Conservation (phyloP, 2,329 filamentous ascomycete species). For the Verticillium albo-atrum region DNA sequence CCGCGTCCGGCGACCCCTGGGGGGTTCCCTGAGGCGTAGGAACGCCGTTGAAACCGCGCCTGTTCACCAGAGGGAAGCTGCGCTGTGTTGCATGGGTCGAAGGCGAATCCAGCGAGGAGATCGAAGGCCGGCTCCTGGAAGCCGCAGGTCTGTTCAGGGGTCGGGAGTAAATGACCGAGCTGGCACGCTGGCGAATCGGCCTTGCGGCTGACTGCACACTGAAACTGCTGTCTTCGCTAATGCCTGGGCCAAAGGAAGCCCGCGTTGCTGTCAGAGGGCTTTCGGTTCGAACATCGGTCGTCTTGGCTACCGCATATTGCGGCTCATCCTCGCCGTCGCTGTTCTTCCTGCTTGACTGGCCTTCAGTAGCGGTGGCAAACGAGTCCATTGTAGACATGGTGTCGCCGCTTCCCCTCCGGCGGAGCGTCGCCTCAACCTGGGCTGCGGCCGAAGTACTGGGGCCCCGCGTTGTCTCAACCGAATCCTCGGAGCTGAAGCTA, state of each 20-base stretch:
- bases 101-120: constrained; percentile 52
- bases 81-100: constrained; percentile 57
- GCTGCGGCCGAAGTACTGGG: constrained; percentile 23
- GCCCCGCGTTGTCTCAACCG: constrained; percentile 57
- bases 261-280: constrained; percentile 11
- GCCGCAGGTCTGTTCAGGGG: constrained; percentile 35
- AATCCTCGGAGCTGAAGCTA: constrained; percentile 56
- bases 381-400: constrained; percentile 48
- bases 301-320: constrained; percentile 1
- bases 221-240: constrained; percentile 17
- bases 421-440: constrained; percentile 9
- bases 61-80: constrained; percentile 59
- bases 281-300: constrained; percentile 6
- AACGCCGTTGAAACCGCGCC: constrained; percentile 37
- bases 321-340: constrained; percentile 14
- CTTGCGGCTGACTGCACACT: constrained; percentile 7
- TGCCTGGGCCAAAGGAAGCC: constrained; percentile 16
- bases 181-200: constrained; percentile 14
- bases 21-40: constrained; percentile 32
- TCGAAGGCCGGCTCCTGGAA: constrained; percentile 48
- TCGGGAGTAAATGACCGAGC: constrained; percentile 33
- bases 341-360: constrained; percentile 31
- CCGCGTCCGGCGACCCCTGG: constrained; percentile 41
- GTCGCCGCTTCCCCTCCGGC: constrained; percentile 40
- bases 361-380: constrained; percentile 54